phyloP scores from a whole-genome alignment of 1,284 basidiomycete species.

The Erythrobasidium hasegawianum region DNA sequence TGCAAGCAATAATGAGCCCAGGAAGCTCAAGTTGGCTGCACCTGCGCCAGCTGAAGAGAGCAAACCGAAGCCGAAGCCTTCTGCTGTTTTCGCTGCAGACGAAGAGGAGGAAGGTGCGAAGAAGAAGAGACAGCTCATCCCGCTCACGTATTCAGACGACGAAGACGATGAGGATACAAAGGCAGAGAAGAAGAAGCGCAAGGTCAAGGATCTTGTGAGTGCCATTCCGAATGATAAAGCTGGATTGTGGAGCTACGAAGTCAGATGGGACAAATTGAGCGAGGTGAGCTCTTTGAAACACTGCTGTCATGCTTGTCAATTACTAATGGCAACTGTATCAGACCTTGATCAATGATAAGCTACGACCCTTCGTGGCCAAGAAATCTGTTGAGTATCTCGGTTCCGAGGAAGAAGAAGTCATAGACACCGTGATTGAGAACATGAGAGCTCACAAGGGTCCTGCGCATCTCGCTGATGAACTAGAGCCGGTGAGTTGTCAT shows the following conservation, averaged over 20 bases:
- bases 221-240: constrained; percentile 43
- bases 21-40: constrained; percentile 33
- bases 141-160: constrained; percentile 47
- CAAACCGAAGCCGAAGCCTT: constrained; percentile 35
- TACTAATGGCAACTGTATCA: constrained; percentile 18
- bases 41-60: constrained; percentile 12
- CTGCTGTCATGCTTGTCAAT: background rate
- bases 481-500: constrained; percentile 46
- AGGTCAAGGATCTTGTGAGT: constrained; percentile 42
- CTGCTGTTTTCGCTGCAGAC: constrained; percentile 42
- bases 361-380: constrained; percentile 44
- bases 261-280: constrained; percentile 43
- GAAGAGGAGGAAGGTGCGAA: constrained; percentile 44
- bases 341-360: constrained; percentile 42
- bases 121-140: constrained; percentile 46
- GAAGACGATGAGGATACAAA: constrained; percentile 42
- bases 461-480: constrained; percentile 45
- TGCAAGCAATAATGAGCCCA: constrained; percentile 36
- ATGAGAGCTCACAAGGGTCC: constrained; percentile 44
- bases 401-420: constrained; percentile 45
- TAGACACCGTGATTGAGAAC: constrained; percentile 45
- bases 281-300: constrained; percentile 39
- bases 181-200: constrained; percentile 37
- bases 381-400: constrained; percentile 47
- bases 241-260: constrained; percentile 40